phyloP scores from a whole-genome alignment of 768 basidiomycete species.

The Lactifluus echinatus region DNA sequence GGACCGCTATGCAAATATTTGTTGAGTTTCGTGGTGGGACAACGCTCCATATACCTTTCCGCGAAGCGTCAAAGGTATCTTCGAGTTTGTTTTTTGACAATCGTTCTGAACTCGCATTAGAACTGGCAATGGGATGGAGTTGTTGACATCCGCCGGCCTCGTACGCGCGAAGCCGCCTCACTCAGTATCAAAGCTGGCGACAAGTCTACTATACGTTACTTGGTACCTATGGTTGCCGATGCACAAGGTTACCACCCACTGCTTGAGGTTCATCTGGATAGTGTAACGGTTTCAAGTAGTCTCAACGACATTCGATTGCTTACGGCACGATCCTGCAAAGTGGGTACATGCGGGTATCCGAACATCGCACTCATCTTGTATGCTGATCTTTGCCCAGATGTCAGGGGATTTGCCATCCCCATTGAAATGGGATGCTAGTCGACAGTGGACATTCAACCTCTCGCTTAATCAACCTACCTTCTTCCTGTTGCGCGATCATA shows the following conservation, averaged over 20 bases:
- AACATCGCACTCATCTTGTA: too few species aligned
- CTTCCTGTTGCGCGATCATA: constrained; percentile 82
- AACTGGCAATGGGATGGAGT: constrained; percentile 91
- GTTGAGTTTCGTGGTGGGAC: constrained; percentile 74
- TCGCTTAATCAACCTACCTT: constrained; percentile 64
- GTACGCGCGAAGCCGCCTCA: constrained; percentile 56
- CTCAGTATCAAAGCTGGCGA: constrained; percentile 71
- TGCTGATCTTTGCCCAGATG: constrained; percentile 34
- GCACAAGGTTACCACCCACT: constrained; percentile 68
- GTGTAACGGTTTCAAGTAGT: constrained; percentile 69
- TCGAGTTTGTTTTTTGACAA: background rate
- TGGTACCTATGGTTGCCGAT: constrained; percentile 71
- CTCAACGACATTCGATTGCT: constrained; percentile 82
- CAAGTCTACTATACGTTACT: constrained; percentile 78
- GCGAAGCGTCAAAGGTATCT: constrained; percentile 78
- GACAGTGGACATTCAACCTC: constrained; percentile 73
- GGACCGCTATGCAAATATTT: constrained; percentile 74
- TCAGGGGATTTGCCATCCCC: constrained; percentile 73
- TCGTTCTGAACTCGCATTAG: constrained; percentile 29
- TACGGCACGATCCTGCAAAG: constrained; percentile 68
- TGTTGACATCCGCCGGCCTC: constrained; percentile 38
- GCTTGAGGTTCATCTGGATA: constrained; percentile 76
- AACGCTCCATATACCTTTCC: constrained; percentile 76
- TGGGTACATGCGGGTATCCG: constrained; percentile 28
- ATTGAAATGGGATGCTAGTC: constrained; percentile 69